These are phyloP conservation scores for Lentinus tigrinus DNA, from an alignment of 768 basidiomycete genomes.

Conservation along the genomic window DNA sequence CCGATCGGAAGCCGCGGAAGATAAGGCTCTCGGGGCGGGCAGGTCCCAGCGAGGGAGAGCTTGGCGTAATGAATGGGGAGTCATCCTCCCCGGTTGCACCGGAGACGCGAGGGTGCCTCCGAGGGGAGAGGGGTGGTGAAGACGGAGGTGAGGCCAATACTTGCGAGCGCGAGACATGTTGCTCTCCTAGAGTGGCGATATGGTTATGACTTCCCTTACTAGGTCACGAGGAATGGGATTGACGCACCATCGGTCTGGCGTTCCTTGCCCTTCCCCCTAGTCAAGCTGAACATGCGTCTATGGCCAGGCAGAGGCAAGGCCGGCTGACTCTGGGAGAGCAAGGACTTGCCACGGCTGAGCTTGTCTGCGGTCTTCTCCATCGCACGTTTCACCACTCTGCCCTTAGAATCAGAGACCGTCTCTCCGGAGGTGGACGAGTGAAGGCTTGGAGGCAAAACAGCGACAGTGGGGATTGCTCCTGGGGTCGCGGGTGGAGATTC, in stretches of 20 bases:
- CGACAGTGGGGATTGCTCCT: constrained; percentile 10
- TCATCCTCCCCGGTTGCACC: constrained; percentile 39
- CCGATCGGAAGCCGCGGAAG: constrained; percentile 71
- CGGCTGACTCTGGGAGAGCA: constrained; percentile 30
- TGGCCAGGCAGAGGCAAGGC: constrained; percentile 33
- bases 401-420: constrained; percentile 9
- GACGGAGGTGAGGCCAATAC: constrained; percentile 11
- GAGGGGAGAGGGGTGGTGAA: neutral
- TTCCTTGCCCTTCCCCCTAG: constrained; percentile 49
- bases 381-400: constrained; percentile 27
- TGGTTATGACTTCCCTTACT: neutral
- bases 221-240: neutral
- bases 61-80: constrained; percentile 72
- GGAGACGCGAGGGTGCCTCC: neutral
- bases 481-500: constrained; percentile 3
- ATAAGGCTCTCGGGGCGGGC: constrained; percentile 45
- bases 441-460: constrained; percentile 1
- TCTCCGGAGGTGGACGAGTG: constrained; percentile 6
- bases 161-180: constrained; percentile 25
- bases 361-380: constrained; percentile 61
- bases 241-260: constrained; percentile 13
- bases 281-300: constrained; percentile 57
- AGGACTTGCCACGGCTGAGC: constrained; percentile 51
- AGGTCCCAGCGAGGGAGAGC: constrained; percentile 54
- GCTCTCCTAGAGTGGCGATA: constrained; percentile 10